A percentile compares a stretch with the other conserved stretches of the same genome.
Evolutionary conservation across 2,329 filamentous ascomycete genomes (phyloP).

Genomic region (Colletotrichum sp.): DNA sequence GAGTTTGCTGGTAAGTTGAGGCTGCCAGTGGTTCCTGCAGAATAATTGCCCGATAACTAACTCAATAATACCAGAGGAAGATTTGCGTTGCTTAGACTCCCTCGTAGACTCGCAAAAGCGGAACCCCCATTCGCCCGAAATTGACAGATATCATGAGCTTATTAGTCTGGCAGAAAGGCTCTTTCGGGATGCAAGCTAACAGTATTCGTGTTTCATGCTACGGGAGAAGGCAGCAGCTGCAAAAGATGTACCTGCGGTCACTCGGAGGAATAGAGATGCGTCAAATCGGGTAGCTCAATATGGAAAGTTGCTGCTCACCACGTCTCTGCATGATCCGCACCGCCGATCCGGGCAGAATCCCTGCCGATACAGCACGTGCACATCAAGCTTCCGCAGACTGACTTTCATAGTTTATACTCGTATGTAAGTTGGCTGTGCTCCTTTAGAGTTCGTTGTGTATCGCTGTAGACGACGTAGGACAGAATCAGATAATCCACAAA

Average conservation of each 20-base stretch:
- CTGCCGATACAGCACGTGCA: not conserved
- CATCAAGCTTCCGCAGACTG: not conserved
- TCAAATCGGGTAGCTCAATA: too few relatives aligned
- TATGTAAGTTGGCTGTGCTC: not conserved
- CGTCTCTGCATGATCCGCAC: not conserved
- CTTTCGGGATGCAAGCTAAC: not conserved
- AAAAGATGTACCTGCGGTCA: too few relatives aligned
- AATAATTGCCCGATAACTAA: not conserved
- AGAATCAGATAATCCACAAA: fast-evolving
- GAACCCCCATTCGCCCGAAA: not conserved
- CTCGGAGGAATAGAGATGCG: too few relatives aligned
- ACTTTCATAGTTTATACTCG: not conserved
- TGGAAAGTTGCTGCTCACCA: not conserved
- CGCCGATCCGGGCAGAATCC: not conserved
- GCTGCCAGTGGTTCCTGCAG: not conserved
- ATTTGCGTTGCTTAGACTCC: not conserved
- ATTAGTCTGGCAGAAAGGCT: not conserved
- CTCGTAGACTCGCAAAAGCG: not conserved
- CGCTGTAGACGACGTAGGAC: too few relatives aligned
- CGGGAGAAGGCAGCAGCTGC: fast-evolving
- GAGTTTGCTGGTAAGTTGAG: not conserved
- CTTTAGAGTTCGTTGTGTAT: too few relatives aligned
- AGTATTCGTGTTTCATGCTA: not conserved
- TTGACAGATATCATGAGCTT: not conserved
- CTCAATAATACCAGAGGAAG: fast-evolving